Evolutionary conservation across 345 rosid genomes (phyloP).

Genomic region (Syzygium aromaticum): DNA sequence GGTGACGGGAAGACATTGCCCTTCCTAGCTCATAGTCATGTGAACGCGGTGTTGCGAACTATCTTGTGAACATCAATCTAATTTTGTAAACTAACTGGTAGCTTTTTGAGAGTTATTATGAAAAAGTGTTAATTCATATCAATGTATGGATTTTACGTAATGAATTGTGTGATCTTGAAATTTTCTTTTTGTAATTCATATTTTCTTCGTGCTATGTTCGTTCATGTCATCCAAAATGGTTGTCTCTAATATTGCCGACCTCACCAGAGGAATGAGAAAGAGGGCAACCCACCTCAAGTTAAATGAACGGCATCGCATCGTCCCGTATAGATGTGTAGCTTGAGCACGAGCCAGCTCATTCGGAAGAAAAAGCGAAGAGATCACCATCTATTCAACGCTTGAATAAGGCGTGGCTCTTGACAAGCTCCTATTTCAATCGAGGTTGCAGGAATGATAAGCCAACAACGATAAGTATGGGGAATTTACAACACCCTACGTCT

Average conservation of each 20-base stretch:
- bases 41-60: background rate
- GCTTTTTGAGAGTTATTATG: background rate
- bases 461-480: background rate
- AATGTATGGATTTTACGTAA: rapidly evolving
- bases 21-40: background rate
- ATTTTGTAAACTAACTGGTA: background rate
- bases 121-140: background rate
- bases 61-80: background rate
- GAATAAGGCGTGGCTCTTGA: background rate
- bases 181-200: background rate
- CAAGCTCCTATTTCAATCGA: background rate
- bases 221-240: background rate
- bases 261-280: rapidly evolving
- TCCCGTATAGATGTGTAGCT: background rate
- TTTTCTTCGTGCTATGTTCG: rapidly evolving
- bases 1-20: background rate
- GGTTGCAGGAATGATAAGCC: background rate
- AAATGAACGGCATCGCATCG: background rate
- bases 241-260: background rate
- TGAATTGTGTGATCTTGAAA: too few species aligned
- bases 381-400: background rate
- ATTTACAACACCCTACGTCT: rapidly evolving
- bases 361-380: background rate
- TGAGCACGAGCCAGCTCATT: background rate
- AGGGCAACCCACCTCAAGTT: background rate